Evolutionary conservation across 2,329 filamentous ascomycete species (phyloP).

Genomic region (Penicillium hesseltinei): DNA sequence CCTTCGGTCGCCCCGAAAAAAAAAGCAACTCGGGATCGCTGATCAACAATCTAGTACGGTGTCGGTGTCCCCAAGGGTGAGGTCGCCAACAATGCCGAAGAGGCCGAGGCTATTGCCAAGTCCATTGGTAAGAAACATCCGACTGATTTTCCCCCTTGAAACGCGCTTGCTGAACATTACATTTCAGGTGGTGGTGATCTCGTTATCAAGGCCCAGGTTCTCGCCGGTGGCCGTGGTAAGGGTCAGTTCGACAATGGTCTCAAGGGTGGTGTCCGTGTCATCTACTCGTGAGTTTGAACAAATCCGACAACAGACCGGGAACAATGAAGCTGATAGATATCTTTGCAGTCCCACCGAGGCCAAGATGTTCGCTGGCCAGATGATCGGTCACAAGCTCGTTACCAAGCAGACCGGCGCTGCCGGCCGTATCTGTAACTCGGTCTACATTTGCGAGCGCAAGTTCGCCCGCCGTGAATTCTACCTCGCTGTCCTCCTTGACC

Average conservation of each 20-base stretch:
- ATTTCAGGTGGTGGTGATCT: constrained; percentile 74
- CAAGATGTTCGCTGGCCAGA: constrained; percentile 96
- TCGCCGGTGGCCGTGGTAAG: constrained; percentile 96
- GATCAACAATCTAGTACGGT: constrained; percentile 67
- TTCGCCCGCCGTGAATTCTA: constrained; percentile 99
- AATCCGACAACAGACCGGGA: neutral
- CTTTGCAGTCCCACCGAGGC: constrained; percentile 71
- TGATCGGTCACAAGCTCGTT: constrained; percentile 99
- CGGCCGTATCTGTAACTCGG: constrained; percentile 91
- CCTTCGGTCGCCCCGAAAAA: constrained; percentile 15
- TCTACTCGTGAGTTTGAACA: constrained; percentile 72
- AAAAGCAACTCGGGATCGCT: constrained; percentile 17
- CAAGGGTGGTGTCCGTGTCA: constrained; percentile 97
- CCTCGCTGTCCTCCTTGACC: constrained; percentile 97
- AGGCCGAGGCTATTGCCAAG: constrained; percentile 90
- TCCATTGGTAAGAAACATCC: constrained; percentile 64
- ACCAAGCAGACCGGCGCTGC: constrained; percentile 97
- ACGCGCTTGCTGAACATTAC: constrained; percentile 19
- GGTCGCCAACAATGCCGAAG: constrained; percentile 76
- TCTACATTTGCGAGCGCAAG: constrained; percentile 99
- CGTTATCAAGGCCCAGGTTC: constrained; percentile 99
- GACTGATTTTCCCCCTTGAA: neutral
- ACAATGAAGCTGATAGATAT: constrained; percentile 12
- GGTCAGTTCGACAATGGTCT: constrained; percentile 97
- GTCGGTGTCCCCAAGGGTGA: constrained; percentile 87